Conservation (phyloP, 768 basidiomycete genomes). For the Roridomyces roridus region DNA sequence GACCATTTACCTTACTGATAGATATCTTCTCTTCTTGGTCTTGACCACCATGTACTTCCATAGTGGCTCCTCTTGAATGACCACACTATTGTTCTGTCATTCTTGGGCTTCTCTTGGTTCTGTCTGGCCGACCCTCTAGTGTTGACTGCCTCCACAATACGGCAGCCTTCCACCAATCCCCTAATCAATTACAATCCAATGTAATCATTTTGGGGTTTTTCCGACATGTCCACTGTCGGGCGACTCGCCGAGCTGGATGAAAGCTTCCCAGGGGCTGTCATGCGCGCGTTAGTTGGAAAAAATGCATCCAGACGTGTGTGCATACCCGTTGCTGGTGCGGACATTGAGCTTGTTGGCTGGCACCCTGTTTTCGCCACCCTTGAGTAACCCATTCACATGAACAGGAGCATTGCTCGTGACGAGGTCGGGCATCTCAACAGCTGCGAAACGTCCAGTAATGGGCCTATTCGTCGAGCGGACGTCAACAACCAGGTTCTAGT, state of each 20-base stretch:
- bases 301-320: background rate
- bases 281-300: background rate
- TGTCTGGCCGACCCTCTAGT: no score
- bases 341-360: conserved; percentile 38
- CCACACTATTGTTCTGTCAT: no score
- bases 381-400: conserved; percentile 41
- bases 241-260: conserved; percentile 40
- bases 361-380: conserved; percentile 31
- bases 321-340: conserved; percentile 49
- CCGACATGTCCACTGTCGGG: conserved; percentile 27
- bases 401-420: conserved; percentile 47
- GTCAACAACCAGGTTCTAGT: conserved; percentile 19
- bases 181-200: no score
- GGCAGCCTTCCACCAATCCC: no score
- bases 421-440: conserved; percentile 40
- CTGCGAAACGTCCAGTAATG: conserved; percentile 49
- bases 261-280: conserved; percentile 38
- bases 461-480: conserved; percentile 36
- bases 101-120: no score
- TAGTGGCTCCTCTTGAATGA: no score
- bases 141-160: no score
- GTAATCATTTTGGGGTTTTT: no score
- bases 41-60: no score
- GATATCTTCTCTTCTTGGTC: no score
- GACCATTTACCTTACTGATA: no score